Evolutionary conservation across 2,329 filamentous ascomycete species (phyloP).

Genomic region (Cladophialophora bantiana): DNA sequence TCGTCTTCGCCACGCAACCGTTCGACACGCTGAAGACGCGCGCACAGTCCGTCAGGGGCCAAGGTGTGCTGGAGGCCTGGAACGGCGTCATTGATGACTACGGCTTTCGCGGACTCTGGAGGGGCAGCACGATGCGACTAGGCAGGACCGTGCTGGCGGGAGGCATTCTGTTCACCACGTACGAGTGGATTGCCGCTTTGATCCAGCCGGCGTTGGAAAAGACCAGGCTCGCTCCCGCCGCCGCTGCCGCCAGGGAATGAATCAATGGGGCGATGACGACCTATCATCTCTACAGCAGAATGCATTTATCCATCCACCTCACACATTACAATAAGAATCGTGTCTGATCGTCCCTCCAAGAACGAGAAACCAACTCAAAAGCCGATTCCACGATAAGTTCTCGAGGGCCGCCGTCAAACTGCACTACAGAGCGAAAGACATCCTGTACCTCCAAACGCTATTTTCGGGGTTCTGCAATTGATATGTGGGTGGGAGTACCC

Average conservation of each 20-base stretch:
- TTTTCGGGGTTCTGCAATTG: neutral
- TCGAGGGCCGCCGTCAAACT: too few relatives aligned
- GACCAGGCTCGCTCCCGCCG: slow-evolving; percentile 19
- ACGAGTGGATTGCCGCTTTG: slow-evolving; percentile 63
- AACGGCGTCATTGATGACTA: slow-evolving; percentile 62
- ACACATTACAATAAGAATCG: too few relatives aligned
- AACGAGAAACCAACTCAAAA: too few relatives aligned
- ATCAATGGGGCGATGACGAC: neutral
- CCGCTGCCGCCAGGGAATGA: slow-evolving; percentile 8
- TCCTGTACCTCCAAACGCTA: neutral
- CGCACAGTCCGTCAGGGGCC: slow-evolving; percentile 61
- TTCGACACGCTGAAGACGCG: slow-evolving; percentile 54
- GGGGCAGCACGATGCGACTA: slow-evolving; percentile 71
- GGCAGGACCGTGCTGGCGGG: slow-evolving; percentile 69
- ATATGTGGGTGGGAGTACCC: neutral
- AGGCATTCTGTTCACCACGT: slow-evolving; percentile 70
- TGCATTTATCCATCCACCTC: too few relatives aligned
- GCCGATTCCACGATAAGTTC: too few relatives aligned
- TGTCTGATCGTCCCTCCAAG: too few relatives aligned
- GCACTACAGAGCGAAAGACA: neutral
- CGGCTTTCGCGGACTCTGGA: slow-evolving; percentile 69
- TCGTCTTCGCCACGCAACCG: slow-evolving; percentile 53
- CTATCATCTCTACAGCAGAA: too few relatives aligned
- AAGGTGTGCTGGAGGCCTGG: slow-evolving; percentile 64
- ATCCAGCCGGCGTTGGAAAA: slow-evolving; percentile 50